These are phyloP conservation scores for Fusarium metavorans DNA, from an alignment of 2,329 filamentous ascomycete species.

Conservation along the genomic window DNA sequence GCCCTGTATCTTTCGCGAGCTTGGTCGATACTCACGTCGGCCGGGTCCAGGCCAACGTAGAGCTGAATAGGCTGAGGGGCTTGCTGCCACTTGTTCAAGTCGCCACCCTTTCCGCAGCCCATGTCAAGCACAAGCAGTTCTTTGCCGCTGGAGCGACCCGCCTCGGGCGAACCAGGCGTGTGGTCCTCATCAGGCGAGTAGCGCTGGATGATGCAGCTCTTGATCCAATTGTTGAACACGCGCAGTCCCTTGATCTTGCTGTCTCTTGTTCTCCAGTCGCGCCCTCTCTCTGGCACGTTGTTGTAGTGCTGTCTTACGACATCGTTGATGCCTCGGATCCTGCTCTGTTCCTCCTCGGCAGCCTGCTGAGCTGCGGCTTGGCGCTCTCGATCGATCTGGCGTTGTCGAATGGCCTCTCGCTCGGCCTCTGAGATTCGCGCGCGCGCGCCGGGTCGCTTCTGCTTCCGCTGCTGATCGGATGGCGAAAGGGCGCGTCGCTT, in stretches of 20 bases:
- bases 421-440: constrained; percentile 76
- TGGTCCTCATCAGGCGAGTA: constrained; percentile 87
- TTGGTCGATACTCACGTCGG: constrained; percentile 91
- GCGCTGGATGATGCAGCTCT: constrained; percentile 96
- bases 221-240: constrained; percentile 99
- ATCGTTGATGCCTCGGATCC: constrained; percentile 74
- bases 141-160: constrained; percentile 63
- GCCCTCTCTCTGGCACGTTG: constrained; percentile 89
- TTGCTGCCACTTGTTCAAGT: constrained; percentile 95
- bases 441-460: constrained; percentile 75
- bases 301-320: constrained; percentile 97
- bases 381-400: constrained; percentile 68
- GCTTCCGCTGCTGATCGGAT: constrained; percentile 70
- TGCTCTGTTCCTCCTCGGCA: constrained; percentile 53
- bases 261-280: constrained; percentile 94
- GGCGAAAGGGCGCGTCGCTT: constrained; percentile 69
- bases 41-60: constrained; percentile 94
- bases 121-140: constrained; percentile 89
- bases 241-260: constrained; percentile 95
- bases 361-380: constrained; percentile 54
- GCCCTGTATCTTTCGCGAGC: constrained; percentile 84
- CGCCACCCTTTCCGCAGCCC: constrained; percentile 96
- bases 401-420: constrained; percentile 74
- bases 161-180: constrained; percentile 68
- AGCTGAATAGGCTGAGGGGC: constrained; percentile 91